phyloP scores from a whole-genome alignment of 2,329 filamentous ascomycete genomes.

The Sporothrix brunneoviolacea region DNA sequence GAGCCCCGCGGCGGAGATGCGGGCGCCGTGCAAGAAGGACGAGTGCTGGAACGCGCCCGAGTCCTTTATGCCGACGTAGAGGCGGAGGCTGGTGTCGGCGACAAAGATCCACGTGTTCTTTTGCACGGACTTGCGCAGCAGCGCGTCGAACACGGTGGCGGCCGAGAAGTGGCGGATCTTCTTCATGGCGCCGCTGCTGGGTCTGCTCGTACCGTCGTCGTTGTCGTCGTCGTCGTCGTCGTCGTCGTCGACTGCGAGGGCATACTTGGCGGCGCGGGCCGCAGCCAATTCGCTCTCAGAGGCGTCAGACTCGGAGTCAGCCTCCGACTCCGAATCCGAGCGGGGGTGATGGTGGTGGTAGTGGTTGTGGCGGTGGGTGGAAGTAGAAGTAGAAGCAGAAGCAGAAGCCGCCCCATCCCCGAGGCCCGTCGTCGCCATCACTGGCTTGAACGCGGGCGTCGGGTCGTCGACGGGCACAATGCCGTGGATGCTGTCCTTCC shows the following conservation, averaged over 20 bases:
- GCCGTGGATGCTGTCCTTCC: constrained; percentile 72
- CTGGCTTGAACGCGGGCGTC: constrained; percentile 46
- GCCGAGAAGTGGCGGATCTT: constrained; percentile 60
- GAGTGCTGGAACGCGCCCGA: constrained; percentile 86
- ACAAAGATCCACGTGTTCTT: constrained; percentile 95
- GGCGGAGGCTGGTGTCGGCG: constrained; percentile 73
- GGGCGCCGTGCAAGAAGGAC: constrained; percentile 76
- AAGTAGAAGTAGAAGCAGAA: not conserved
- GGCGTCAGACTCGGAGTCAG: constrained; percentile 19
- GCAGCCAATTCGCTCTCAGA: constrained; percentile 44
- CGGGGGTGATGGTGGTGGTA: not conserved
- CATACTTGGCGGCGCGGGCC: constrained; percentile 55
- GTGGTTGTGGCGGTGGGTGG: not conserved
- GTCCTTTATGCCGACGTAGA: constrained; percentile 88
- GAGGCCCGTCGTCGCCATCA: constrained; percentile 18
- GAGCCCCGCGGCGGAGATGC: constrained; percentile 75
- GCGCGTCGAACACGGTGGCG: constrained; percentile 68
- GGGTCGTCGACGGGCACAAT: constrained; percentile 58
- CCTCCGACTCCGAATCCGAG: constrained; percentile 15
- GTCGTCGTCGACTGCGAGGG: too few species aligned
- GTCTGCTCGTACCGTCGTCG: not conserved
- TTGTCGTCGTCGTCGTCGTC: constrained; percentile 40
- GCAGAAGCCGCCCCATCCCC: not conserved
- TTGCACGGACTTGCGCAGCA: constrained; percentile 70
- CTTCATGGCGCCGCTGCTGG: constrained; percentile 27